phyloP scores from a whole-genome alignment of 352 stramenopile genomes.

The Nothophytophthora sp. region DNA sequence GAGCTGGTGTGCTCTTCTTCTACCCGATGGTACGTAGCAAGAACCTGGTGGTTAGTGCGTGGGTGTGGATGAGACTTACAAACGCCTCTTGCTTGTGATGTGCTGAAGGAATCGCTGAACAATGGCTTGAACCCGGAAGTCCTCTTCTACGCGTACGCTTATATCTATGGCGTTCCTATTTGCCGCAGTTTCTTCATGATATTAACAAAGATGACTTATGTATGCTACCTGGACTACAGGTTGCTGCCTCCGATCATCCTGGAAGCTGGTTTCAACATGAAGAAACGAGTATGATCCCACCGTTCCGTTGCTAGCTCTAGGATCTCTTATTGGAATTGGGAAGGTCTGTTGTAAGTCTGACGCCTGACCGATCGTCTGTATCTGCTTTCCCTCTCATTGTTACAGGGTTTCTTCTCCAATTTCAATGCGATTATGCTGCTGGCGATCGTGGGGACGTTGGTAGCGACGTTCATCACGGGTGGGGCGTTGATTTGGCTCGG shows the following conservation, averaged over 20 bases:
- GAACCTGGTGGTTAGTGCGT: background rate
- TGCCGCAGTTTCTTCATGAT: background rate
- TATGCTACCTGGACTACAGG: conserved; percentile 10
- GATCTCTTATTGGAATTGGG: too few species aligned
- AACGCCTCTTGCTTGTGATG: background rate
- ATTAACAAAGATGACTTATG: conserved; percentile 2
- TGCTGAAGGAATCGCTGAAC: conserved; percentile 67
- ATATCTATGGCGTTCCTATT: background rate
- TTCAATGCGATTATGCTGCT: conserved; percentile 87
- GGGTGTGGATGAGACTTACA: conserved; percentile 1
- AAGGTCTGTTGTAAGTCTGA: too few species aligned
- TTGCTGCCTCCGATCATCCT: conserved; percentile 83
- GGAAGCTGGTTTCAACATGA: conserved; percentile 88
- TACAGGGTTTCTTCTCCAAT: conserved; percentile 85
- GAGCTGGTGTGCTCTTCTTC: conserved; percentile 70
- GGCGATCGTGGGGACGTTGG: conserved; percentile 76
- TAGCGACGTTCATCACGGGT: conserved; percentile 82
- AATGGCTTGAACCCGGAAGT: conserved; percentile 84
- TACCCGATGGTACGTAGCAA: conserved; percentile 59
- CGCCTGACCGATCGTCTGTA: too few species aligned
- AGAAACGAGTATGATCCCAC: conserved; percentile 77
- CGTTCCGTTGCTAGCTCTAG: too few species aligned
- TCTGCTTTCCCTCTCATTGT: background rate
- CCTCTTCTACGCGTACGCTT: conserved; percentile 74
- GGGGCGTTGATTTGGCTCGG: conserved; percentile 76